Percentiles rank a stretch among this genome's conserved stretches.
phyloP scores from a whole-genome alignment of 768 basidiomycete genomes.

The Podaxis sp. region DNA sequence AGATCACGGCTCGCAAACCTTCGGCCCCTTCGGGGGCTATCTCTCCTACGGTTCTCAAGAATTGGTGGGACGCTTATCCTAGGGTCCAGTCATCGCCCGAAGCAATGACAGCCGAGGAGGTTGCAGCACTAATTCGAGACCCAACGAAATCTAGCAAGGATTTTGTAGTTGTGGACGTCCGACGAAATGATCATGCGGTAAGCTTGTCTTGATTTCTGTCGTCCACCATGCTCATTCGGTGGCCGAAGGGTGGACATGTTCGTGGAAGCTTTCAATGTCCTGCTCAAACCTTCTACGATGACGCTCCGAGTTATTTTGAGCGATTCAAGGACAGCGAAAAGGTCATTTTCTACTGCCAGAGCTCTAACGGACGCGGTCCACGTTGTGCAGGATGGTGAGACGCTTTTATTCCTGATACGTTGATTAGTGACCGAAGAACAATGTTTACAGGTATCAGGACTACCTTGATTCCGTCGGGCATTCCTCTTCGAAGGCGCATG shows the following conservation, averaged over 20 bases:
- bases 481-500: constrained; percentile 35
- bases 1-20: constrained; percentile 45
- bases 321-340: constrained; percentile 35
- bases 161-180: constrained; percentile 51
- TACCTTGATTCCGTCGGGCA: constrained; percentile 34
- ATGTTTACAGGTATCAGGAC: constrained; percentile 46
- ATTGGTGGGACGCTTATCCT: constrained; percentile 60
- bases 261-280: constrained; percentile 47
- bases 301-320: constrained; percentile 40
- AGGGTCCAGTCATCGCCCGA: constrained; percentile 31
- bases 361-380: constrained; percentile 51
- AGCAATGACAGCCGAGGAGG: constrained; percentile 33
- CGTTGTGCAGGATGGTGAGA: constrained; percentile 56
- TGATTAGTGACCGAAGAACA: background rate
- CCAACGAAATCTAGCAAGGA: constrained; percentile 14
- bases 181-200: constrained; percentile 46
- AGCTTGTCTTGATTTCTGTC: constrained; percentile 14
- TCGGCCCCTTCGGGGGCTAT: background rate
- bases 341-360: constrained; percentile 57
- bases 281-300: constrained; percentile 52
- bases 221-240: background rate
- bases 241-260: constrained; percentile 51
- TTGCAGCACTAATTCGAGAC: constrained; percentile 34
- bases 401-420: background rate
- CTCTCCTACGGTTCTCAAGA: constrained; percentile 32